A percentile compares a stretch with the other conserved stretches of the same genome.
Conservation (phyloP, 192 early-diverging fungal species). For the Dissophora globulifera region DNA sequence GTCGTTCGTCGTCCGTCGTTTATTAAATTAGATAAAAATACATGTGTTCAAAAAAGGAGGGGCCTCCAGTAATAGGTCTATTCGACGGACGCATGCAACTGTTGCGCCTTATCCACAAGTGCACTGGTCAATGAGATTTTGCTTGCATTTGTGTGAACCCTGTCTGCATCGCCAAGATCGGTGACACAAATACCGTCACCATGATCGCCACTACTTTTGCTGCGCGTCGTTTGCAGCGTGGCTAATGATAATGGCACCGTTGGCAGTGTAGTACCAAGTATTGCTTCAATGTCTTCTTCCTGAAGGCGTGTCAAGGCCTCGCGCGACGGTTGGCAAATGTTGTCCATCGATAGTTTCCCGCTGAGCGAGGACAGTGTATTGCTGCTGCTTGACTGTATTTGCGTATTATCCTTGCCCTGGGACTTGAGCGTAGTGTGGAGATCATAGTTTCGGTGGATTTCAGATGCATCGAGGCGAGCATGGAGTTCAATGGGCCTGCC, state of each 20-base stretch:
- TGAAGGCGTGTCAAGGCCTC: constrained; percentile 17
- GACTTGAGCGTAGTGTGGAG: not conserved
- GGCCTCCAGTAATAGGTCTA: no score
- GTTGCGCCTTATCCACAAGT: no score
- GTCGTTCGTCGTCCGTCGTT: no score
- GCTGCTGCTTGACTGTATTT: not conserved
- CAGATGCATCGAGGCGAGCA: not conserved
- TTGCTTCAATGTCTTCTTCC: not conserved
- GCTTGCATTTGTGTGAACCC: no score
- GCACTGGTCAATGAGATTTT: no score
- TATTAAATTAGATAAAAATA: no score
- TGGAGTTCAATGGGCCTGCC: not conserved
- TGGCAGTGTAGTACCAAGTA: not conserved
- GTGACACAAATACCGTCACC: not conserved
- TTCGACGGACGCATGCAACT: no score
- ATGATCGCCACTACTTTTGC: not conserved
- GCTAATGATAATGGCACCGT: constrained; percentile 29
- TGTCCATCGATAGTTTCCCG: constrained; percentile 26
- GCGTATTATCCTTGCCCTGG: not conserved
- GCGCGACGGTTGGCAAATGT: constrained; percentile 20
- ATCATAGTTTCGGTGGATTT: not conserved
- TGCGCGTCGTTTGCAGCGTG: not conserved
- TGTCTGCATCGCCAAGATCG: no score
- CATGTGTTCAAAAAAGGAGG: no score
- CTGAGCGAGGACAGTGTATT: not conserved